phyloP scores from a whole-genome alignment of 2,329 filamentous ascomycete genomes.

The Ophiostoma piceae region DNA sequence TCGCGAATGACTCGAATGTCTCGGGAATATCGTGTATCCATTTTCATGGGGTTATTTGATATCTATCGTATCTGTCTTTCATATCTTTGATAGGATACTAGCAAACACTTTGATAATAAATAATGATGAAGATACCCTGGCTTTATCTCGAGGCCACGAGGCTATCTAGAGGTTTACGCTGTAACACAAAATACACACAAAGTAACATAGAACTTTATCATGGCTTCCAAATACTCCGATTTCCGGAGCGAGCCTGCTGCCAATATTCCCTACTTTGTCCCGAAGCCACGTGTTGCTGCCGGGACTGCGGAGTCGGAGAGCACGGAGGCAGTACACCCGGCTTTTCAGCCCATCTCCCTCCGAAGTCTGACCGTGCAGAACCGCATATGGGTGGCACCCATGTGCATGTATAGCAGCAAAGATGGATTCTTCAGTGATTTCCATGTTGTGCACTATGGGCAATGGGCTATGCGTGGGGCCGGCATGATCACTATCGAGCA shows the following conservation, averaged over 20 bases:
- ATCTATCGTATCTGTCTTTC: background rate
- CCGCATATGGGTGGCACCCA: conserved; percentile 43
- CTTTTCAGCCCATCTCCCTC: background rate
- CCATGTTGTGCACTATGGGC: conserved; percentile 39
- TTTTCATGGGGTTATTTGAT: background rate
- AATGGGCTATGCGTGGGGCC: conserved; percentile 26
- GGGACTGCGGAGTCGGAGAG: background rate
- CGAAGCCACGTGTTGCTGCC: conserved; percentile 2
- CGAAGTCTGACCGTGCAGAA: conserved; percentile 37
- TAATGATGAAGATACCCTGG: background rate
- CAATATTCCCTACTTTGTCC: background rate
- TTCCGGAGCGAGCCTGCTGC: background rate
- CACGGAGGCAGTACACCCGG: background rate
- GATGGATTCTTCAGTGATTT: conserved; percentile 41
- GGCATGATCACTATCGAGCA: background rate
- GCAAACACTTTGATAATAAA: background rate
- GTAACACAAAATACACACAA: background rate
- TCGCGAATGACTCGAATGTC: background rate
- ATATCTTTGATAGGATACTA: background rate
- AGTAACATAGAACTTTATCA: background rate
- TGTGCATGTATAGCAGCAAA: conserved; percentile 45
- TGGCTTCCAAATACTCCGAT: background rate
- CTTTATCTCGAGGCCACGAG: background rate
- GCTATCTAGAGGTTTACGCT: background rate
- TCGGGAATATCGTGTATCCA: background rate